Conservation (phyloP, 2,329 filamentous ascomycete species). For the Fusarium beomiforme region DNA sequence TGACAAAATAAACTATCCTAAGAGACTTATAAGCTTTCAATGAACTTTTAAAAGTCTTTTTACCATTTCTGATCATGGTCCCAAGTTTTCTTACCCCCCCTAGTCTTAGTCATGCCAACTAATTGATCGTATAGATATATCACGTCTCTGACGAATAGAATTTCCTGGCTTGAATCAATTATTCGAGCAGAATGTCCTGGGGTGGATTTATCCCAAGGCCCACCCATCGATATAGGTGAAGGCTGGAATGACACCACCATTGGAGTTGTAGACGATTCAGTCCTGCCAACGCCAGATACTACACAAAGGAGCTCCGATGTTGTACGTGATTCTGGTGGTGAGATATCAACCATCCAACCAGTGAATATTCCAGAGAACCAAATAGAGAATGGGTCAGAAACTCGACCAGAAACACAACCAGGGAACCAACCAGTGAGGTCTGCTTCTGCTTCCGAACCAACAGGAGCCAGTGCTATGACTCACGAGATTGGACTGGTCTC, state of each 20-base stretch:
- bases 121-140: constrained; percentile 37
- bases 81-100: too few relatives aligned
- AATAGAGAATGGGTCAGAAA: too few relatives aligned
- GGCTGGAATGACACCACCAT: constrained; percentile 8
- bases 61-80: too few relatives aligned
- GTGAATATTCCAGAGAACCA: not conserved
- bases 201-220: constrained; percentile 49
- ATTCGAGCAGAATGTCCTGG: constrained; percentile 54
- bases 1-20: too few relatives aligned
- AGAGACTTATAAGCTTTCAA: too few relatives aligned
- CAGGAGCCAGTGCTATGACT: constrained; percentile 45
- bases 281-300: not conserved
- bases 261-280: constrained; percentile 3
- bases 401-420: too few relatives aligned
- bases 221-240: constrained; percentile 24
- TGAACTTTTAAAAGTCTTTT: too few relatives aligned
- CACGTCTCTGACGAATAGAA: constrained; percentile 51
- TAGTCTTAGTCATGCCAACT: not conserved
- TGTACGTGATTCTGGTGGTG: fast-evolving
- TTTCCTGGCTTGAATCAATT: constrained; percentile 59
- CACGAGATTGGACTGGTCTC: constrained; percentile 65
- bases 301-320: not conserved
- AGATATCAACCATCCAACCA: not conserved
- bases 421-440: constrained; percentile 16
- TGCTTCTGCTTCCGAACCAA: constrained; percentile 16